These are phyloP conservation scores for Russula olivacea DNA, from an alignment of 768 basidiomycete species.

Conservation along the genomic window DNA sequence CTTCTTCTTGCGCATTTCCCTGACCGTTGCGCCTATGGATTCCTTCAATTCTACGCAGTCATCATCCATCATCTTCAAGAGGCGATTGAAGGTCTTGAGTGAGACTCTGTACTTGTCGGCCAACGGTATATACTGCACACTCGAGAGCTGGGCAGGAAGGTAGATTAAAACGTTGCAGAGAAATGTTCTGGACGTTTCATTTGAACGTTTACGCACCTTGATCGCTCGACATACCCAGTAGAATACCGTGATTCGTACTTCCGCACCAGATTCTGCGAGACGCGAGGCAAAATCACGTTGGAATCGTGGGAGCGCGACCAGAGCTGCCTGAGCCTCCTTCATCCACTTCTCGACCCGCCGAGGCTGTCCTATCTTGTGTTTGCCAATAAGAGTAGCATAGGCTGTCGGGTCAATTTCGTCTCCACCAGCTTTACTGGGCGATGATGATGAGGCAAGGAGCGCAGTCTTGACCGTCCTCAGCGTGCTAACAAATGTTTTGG, in stretches of 20 bases:
- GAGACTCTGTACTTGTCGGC: slow-evolving; percentile 8
- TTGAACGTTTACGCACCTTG: slow-evolving; percentile 15
- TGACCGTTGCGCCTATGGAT: slow-evolving; percentile 3
- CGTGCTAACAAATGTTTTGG: slow-evolving; percentile 29
- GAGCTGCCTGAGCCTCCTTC: slow-evolving; percentile 15
- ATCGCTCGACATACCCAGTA: slow-evolving; percentile 21
- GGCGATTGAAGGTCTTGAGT: not conserved
- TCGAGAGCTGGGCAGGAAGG: not conserved
- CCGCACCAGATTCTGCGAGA: not conserved
- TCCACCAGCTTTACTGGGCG: no score
- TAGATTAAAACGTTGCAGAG: no score
- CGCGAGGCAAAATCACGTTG: not conserved
- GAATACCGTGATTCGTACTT: slow-evolving; percentile 18
- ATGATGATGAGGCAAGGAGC: slow-evolving; percentile 8
- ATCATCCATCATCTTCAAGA: slow-evolving; percentile 10
- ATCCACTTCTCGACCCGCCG: slow-evolving; percentile 20
- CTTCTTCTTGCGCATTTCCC: slow-evolving; percentile 13
- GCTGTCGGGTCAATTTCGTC: slow-evolving; percentile 32
- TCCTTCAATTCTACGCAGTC: slow-evolving; percentile 12
- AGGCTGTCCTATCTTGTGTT: slow-evolving; percentile 18
- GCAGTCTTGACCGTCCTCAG: slow-evolving; percentile 28
- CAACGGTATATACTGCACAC: not conserved
- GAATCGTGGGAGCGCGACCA: slow-evolving; percentile 15
- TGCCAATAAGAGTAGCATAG: slow-evolving; percentile 8
- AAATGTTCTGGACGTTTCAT: not conserved